A percentile compares a stretch with the other conserved stretches of the same genome.
Conservation (phyloP, 2,329 filamentous ascomycete species). For the Aspergillus sp. region DNA sequence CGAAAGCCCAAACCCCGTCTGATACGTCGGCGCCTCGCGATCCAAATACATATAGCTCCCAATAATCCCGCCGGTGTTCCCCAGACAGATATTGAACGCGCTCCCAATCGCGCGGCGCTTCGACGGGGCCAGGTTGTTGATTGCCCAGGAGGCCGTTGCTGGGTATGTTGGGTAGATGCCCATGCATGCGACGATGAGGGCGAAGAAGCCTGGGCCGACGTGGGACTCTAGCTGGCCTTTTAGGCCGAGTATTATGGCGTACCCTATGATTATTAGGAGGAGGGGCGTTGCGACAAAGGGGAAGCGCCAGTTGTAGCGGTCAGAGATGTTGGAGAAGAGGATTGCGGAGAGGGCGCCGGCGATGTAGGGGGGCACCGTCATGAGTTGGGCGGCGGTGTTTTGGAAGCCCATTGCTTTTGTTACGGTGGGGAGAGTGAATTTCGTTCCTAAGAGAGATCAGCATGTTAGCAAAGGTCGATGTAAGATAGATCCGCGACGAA, state of each 20-base stretch:
- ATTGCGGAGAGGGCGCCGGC: not conserved
- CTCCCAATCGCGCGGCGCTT: slow-evolving; percentile 50
- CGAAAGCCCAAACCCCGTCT: slow-evolving; percentile 39
- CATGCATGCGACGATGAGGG: too few species aligned
- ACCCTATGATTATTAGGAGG: not conserved
- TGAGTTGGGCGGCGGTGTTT: not conserved
- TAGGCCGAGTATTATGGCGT: not conserved
- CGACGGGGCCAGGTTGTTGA: slow-evolving; percentile 45
- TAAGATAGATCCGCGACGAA: not conserved
- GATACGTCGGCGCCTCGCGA: slow-evolving; percentile 38
- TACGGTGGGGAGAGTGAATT: not conserved
- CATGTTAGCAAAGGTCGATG: not conserved
- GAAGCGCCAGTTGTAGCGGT: not conserved
- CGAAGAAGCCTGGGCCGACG: too few species aligned
- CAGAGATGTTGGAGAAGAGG: not conserved
- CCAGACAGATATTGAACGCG: slow-evolving; percentile 31
- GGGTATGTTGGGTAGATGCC: slow-evolving; percentile 47
- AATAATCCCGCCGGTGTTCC: slow-evolving; percentile 45
- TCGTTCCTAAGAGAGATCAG: not conserved
- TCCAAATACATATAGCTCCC: slow-evolving; percentile 41
- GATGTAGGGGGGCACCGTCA: not conserved
- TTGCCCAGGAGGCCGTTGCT: slow-evolving; percentile 48
- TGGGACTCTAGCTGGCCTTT: too few species aligned
- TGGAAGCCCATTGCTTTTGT: not conserved
- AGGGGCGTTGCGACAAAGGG: not conserved